Evolutionary conservation across 2,329 filamentous ascomycete species (phyloP), one percentile per base, ranked within the genome.

Genomic region (Herpomyces periplanetae): DNA sequence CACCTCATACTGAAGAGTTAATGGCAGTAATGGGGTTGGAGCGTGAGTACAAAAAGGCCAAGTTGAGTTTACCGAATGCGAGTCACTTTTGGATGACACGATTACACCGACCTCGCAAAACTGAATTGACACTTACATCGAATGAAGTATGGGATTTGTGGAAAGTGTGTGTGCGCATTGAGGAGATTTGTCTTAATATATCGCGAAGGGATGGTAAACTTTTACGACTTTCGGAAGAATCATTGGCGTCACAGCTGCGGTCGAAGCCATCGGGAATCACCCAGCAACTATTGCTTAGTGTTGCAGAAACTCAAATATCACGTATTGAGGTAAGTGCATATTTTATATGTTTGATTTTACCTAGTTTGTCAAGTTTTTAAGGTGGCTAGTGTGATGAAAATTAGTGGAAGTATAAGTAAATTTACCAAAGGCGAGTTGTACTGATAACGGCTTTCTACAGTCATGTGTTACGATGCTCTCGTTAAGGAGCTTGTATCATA

Each of bases 291-390:
- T 43, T 91, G 38, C 41, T 85, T 21, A 71, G 68, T 31, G 69
- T 96, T 31, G 51, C 91, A 36, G 73, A 85, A 35, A 73, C 91
- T 34, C 71, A 88, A 47, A 64, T 96, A 28, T 73, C 65, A 35
- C 57, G 80, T 31, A 84, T 96, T 35, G 80, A 96, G 57, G 71
- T 84, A 45, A 40, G 60, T 41, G 5, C 8, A 6, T n/a, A 9
- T 14, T 13, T n/a, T 11, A 4, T 17, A 11, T n/a, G 4, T 10
- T 12, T 14, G 19, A 21, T 9, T 8, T n/a, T 6, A 13, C 21
- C 5, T 8, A 2, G 5, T 14, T 16, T 2, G 10, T 11, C 12
- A 15, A 19, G 3, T 13, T 15, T 14, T 5, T 2, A 13, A 12
- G 13, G 8, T 11, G 7, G 5, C 9, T 15, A 22, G 5, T 11